Conservation (phyloP, 164 flowering plant species). For the Vitis labrusca region DNA sequence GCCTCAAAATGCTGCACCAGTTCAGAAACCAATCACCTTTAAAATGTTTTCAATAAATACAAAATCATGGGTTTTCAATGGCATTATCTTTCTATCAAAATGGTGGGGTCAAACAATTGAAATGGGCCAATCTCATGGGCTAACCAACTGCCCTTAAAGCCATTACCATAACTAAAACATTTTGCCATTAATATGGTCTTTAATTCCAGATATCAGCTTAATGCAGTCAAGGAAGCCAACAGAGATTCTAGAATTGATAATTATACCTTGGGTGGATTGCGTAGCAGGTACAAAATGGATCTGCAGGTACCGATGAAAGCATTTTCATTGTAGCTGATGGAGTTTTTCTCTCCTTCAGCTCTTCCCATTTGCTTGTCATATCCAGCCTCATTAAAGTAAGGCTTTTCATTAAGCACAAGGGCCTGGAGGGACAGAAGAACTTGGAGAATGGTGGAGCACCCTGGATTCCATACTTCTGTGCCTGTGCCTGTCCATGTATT, state of each 20-base stretch:
- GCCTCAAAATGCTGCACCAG: constrained; percentile 79
- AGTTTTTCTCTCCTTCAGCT: constrained; percentile 89
- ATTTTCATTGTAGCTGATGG: constrained; percentile 83
- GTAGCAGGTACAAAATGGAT: constrained; percentile 73
- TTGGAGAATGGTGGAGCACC: constrained; percentile 78
- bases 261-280: constrained; percentile 85
- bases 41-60: too few species aligned
- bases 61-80: too few species aligned
- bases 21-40: neutral
- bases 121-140: too few species aligned
- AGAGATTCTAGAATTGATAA: neutral
- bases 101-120: neutral
- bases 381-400: constrained; percentile 96
- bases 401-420: constrained; percentile 88
- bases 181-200: too few species aligned
- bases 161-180: too few species aligned
- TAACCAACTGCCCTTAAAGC: too few species aligned
- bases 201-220: neutral
- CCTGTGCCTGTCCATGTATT: constrained; percentile 90
- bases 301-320: constrained; percentile 82
- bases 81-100: too few species aligned
- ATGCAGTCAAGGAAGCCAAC: neutral
- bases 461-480: constrained; percentile 82
- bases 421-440: constrained; percentile 93
- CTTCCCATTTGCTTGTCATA: constrained; percentile 77